Evolutionary conservation across 192 early-diverging fungal species (phyloP).

Genomic region (Thoreauomyces humboldtii): DNA sequence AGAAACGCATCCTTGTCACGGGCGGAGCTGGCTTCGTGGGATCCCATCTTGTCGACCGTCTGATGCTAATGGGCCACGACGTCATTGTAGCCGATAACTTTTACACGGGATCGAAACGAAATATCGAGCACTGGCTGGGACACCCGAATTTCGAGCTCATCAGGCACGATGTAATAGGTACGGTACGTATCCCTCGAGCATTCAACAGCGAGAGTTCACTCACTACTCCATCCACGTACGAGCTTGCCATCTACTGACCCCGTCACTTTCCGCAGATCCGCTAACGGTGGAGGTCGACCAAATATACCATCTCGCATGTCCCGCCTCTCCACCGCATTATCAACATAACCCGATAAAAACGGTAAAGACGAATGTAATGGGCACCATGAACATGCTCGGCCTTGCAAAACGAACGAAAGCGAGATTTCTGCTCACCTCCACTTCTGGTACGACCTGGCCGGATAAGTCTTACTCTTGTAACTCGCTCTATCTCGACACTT

Average conservation of each 20-base stretch:
- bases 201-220: background rate
- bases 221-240: background rate
- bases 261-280: constrained; percentile 49
- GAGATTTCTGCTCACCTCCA: constrained; percentile 73
- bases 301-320: constrained; percentile 84
- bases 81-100: constrained; percentile 82
- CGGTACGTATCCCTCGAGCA: constrained; percentile 2
- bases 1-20: constrained; percentile 75
- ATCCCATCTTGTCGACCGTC: constrained; percentile 73
- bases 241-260: background rate
- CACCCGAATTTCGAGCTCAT: constrained; percentile 80
- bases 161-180: constrained; percentile 75
- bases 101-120: constrained; percentile 72
- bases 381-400: constrained; percentile 84
- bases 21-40: constrained; percentile 89
- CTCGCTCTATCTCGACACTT: too few species aligned
- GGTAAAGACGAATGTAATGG: constrained; percentile 79
- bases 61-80: constrained; percentile 81
- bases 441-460: constrained; percentile 49
- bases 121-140: constrained; percentile 80
- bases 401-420: constrained; percentile 79
- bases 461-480: background rate
- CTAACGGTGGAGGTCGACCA: constrained; percentile 81
- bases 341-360: constrained; percentile 86
- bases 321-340: constrained; percentile 84